Evolutionary conservation across 768 basidiomycete genomes (phyloP).

Genomic region (Albatrellus ellisii): DNA sequence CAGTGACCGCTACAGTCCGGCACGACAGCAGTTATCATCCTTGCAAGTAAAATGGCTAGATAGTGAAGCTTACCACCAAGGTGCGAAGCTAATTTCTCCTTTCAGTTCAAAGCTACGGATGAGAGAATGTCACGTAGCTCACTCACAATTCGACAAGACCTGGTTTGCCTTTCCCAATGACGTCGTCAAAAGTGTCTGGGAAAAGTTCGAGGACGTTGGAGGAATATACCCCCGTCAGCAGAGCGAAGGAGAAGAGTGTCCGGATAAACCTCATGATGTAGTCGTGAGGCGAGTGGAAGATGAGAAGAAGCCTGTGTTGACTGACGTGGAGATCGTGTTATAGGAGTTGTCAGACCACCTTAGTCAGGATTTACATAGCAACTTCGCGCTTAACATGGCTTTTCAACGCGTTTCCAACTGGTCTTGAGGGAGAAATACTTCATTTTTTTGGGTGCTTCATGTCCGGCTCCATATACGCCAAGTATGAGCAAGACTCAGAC

Average conservation of each 20-base stretch:
- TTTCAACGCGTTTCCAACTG: too few relatives aligned
- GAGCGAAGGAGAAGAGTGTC: conserved; percentile 39
- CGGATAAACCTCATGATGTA: conserved; percentile 47
- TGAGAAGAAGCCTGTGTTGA: neutral
- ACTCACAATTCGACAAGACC: conserved; percentile 88
- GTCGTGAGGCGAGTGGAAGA: conserved; percentile 9
- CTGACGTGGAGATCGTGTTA: conserved; percentile 8
- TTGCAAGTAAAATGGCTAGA: neutral
- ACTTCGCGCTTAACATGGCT: too few relatives aligned
- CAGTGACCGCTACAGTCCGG: conserved; percentile 55
- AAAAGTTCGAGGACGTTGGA: conserved; percentile 79
- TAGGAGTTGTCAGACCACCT: too few relatives aligned
- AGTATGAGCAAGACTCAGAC: too few relatives aligned
- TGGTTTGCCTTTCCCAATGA: conserved; percentile 69
- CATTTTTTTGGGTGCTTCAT: too few relatives aligned
- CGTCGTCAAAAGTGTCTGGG: conserved; percentile 59
- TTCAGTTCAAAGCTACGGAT: conserved; percentile 1
- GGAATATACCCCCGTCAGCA: conserved; percentile 44
- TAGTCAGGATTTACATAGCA: neutral
- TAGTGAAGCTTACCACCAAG: conserved; percentile 59
- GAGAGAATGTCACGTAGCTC: neutral
- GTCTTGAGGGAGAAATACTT: too few relatives aligned
- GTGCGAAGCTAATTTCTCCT: conserved; percentile 61
- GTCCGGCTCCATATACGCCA: too few relatives aligned
- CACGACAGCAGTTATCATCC: neutral